Percentiles rank a stretch among this genome's conserved stretches.
Conservation (phyloP, 306 rosid species). For the Quercus bicolor region DNA sequence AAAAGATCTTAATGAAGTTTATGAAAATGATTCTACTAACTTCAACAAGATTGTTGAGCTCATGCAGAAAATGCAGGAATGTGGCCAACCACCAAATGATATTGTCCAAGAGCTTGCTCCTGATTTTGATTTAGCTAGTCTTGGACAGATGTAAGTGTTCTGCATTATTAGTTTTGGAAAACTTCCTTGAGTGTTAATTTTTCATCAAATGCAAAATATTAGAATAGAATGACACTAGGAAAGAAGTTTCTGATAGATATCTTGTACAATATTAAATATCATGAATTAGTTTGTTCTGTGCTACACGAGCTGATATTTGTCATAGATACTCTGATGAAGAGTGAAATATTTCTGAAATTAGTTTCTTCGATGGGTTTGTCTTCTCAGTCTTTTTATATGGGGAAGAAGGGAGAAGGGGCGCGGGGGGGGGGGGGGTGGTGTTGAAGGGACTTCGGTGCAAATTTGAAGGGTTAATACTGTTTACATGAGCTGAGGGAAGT, state of each 20-base stretch:
- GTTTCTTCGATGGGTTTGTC: neutral
- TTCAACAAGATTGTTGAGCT: constrained; percentile 80
- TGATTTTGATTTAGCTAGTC: constrained; percentile 70
- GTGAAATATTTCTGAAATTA: neutral
- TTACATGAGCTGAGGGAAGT: neutral
- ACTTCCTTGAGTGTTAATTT: neutral
- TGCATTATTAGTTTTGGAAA: neutral
- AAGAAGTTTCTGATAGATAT: neutral
- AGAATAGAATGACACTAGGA: neutral
- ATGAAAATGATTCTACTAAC: constrained; percentile 70
- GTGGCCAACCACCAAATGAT: constrained; percentile 92
- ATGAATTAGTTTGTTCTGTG: neutral
- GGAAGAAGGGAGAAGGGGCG: no score
- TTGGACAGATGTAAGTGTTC: constrained; percentile 79
- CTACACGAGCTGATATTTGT: neutral
- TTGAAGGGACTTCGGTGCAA: neutral
- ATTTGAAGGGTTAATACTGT: neutral
- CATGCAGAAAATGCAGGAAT: constrained; percentile 99
- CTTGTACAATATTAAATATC: neutral
- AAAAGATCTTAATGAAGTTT: constrained; percentile 64
- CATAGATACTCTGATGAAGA: neutral
- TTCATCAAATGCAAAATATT: neutral
- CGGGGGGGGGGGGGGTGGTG: no score
- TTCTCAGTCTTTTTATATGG: neutral
- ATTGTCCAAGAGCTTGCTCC: constrained; percentile 87